A percentile compares a stretch with the other conserved stretches of the same genome.
phyloP scores from a whole-genome alignment of 495 filamentous ascomycete genomes.

The Choiromyces venosus region DNA sequence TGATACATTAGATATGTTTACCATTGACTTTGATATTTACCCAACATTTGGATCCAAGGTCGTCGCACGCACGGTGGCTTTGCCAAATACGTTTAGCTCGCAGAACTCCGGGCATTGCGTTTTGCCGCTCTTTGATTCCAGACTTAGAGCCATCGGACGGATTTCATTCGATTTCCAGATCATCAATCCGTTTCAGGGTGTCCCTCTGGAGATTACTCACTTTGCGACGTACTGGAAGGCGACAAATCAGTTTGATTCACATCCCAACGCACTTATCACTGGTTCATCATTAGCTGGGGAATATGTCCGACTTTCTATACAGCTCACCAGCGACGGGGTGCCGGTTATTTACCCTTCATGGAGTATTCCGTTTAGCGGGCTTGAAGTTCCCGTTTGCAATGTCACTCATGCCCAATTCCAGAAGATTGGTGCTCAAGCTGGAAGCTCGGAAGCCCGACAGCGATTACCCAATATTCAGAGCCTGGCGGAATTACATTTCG shows the following conservation, averaged over 20 bases:
- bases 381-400: conserved; percentile 71
- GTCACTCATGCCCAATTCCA: conserved; percentile 70
- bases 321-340: conserved; percentile 77
- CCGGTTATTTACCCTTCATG: conserved; percentile 82
- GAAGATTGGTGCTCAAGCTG: conserved; percentile 55
- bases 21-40: conserved; percentile 95
- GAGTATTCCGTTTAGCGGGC: conserved; percentile 69
- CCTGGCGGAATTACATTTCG: conserved; percentile 60
- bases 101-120: conserved; percentile 64
- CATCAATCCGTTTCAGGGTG: conserved; percentile 93
- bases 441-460: conserved; percentile 44
- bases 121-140: conserved; percentile 84
- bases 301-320: conserved; percentile 84
- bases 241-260: conserved; percentile 79
- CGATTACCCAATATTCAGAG: conserved; percentile 45
- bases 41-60: conserved; percentile 96
- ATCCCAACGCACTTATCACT: conserved; percentile 79
- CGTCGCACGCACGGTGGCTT: conserved; percentile 87
- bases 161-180: conserved; percentile 91
- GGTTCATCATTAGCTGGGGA: conserved; percentile 92
- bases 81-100: conserved; percentile 81
- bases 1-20: conserved; percentile 83
- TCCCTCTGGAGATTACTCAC: conserved; percentile 88
- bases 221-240: conserved; percentile 99
- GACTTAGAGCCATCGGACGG: conserved; percentile 88